These are phyloP conservation scores for Boechera retrofracta DNA, from an alignment of 345 rosid genomes.

Conservation along the genomic window DNA sequence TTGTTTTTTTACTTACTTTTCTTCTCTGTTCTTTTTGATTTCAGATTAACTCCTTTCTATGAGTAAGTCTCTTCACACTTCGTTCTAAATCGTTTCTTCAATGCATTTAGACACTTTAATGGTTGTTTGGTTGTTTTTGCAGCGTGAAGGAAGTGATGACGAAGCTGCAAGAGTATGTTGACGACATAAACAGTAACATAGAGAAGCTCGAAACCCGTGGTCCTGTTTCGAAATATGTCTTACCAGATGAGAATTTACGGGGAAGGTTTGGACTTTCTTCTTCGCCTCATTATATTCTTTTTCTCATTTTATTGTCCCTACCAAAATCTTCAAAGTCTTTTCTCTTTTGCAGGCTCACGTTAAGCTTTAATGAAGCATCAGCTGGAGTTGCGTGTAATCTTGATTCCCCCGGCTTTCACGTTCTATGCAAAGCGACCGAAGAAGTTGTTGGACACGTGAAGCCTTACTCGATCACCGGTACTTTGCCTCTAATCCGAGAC, in stretches of 20 bases:
- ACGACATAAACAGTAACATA: conserved; percentile 76
- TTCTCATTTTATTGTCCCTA: neutral
- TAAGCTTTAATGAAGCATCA: conserved; percentile 76
- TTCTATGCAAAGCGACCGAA: conserved; percentile 87
- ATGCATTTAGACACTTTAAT: conserved; percentile 4
- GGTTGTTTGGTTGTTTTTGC: conserved; percentile 18
- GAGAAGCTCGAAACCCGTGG: conserved; percentile 74
- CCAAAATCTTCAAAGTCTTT: neutral
- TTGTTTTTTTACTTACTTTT: conserved; percentile 6
- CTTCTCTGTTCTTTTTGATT: conserved; percentile 27
- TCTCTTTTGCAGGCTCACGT: conserved; percentile 56
- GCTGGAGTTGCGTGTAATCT: conserved; percentile 96
- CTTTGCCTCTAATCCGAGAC: conserved; percentile 88
- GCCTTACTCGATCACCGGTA: conserved; percentile 96
- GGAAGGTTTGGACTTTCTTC: conserved; percentile 64
- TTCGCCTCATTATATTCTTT: neutral
- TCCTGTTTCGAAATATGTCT: conserved; percentile 86
- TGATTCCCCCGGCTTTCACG: conserved; percentile 85
- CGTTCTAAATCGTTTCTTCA: neutral
- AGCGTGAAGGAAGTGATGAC: conserved; percentile 72
- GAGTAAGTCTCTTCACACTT: conserved; percentile 60
- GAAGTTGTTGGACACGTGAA: conserved; percentile 87
- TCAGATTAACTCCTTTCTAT: conserved; percentile 97
- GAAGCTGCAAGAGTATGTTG: conserved; percentile 81
- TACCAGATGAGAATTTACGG: conserved; percentile 75